Conservation (phyloP, 192 early-diverging fungal genomes). For the Glomus cerebriforme region DNA sequence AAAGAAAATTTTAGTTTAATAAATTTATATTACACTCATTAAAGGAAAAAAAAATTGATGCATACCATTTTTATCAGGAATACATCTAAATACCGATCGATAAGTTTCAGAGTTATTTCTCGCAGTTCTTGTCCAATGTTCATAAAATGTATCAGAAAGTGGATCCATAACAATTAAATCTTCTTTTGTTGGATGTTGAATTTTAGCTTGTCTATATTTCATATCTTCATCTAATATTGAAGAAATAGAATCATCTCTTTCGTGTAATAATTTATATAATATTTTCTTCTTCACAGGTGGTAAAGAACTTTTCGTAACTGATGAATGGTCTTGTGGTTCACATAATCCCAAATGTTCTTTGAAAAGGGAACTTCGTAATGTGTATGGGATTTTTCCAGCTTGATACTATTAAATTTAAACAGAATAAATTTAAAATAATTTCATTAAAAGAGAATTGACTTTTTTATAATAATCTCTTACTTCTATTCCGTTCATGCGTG, state of each 20-base stretch:
- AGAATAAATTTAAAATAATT: not conserved
- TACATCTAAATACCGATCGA: slow-evolving; percentile 78
- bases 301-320: slow-evolving; percentile 39
- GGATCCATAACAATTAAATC: slow-evolving; percentile 68
- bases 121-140: slow-evolving; percentile 65
- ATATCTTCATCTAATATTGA: not conserved
- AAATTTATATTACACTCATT: not conserved
- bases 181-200: slow-evolving; percentile 34
- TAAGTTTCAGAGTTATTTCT: slow-evolving; percentile 66
- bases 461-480: slow-evolving; percentile 36
- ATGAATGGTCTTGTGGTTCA: slow-evolving; percentile 43
- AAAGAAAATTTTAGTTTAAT: not conserved
- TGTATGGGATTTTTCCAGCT: slow-evolving; percentile 70
- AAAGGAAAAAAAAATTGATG: not conserved
- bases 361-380: slow-evolving; percentile 72
- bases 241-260: not conserved
- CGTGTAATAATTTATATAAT: not conserved
- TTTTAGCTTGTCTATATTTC: not conserved
- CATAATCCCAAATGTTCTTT: slow-evolving; percentile 84
- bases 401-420: slow-evolving; percentile 51
- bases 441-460: not conserved
- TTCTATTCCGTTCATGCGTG: slow-evolving; percentile 71
- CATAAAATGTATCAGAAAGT: slow-evolving; percentile 63
- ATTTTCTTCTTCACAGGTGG: slow-evolving; percentile 36
- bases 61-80: slow-evolving; percentile 80